A percentile compares a stretch with the other conserved stretches of the same genome.
Conservation (phyloP, 495 filamentous ascomycete species). For the Pyronema domesticum region DNA sequence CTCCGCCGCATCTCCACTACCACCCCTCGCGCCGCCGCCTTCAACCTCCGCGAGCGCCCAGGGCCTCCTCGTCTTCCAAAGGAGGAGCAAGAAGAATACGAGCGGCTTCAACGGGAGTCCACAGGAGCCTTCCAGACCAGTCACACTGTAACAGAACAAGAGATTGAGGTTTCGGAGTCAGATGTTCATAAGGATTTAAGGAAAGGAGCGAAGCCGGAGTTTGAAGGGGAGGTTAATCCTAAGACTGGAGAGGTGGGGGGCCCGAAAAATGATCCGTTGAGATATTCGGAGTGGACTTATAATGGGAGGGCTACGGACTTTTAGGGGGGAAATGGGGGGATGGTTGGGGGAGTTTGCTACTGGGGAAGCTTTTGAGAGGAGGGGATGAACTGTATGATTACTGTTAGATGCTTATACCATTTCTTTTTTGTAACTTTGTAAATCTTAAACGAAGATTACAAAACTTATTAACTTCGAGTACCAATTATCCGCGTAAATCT, state of each 20-base stretch:
- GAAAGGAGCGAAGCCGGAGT: constrained; percentile 68
- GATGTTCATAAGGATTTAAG: constrained; percentile 54
- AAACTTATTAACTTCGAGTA: too few species aligned
- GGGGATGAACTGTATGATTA: background rate
- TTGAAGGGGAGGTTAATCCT: constrained; percentile 82
- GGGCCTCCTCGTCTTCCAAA: constrained; percentile 70
- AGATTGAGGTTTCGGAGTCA: constrained; percentile 31
- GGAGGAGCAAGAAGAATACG: constrained; percentile 82
- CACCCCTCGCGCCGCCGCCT: constrained; percentile 14
- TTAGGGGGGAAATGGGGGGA: constrained; percentile 24
- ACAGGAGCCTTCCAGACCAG: constrained; percentile 60
- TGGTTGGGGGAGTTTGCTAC: background rate
- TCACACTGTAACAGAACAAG: constrained; percentile 18
- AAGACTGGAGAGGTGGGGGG: constrained; percentile 93
- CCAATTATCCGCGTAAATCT: too few species aligned
- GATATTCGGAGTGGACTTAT: constrained; percentile 79
- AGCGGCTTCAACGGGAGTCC: constrained; percentile 56
- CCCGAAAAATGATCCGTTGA: constrained; percentile 89
- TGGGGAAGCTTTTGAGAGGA: too few species aligned
- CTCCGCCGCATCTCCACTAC: constrained; percentile 18
- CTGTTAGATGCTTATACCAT: too few species aligned
- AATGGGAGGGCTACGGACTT: constrained; percentile 95
- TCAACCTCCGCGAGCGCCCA: constrained; percentile 35
- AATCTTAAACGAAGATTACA: too few species aligned
- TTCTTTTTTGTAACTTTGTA: too few species aligned